Conservation (phyloP, 139 green algal species). For the Edaphochlamys debaryana region DNA sequence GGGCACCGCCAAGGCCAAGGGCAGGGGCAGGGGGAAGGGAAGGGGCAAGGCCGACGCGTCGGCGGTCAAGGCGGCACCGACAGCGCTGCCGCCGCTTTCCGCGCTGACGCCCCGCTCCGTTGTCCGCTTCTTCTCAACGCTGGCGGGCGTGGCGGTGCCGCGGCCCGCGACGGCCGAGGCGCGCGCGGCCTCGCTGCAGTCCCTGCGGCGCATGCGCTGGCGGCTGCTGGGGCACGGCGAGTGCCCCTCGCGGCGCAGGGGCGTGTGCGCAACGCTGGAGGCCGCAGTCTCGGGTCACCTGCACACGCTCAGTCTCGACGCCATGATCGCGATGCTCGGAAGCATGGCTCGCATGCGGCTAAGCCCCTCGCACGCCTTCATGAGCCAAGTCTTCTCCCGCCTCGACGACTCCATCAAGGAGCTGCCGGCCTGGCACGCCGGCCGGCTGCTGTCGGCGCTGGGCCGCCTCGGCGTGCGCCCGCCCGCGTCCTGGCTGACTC, state of each 20-base stretch:
- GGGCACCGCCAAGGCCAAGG: no score
- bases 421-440: conserved; percentile 3
- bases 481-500: not conserved
- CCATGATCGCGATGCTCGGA: conserved; percentile 2
- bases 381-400: not conserved
- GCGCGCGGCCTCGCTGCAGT: not conserved
- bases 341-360: conserved; percentile 4
- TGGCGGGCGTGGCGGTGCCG: not conserved
- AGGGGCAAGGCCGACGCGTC: not conserved
- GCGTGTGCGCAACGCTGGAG: not conserved
- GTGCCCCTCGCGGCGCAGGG: not conserved
- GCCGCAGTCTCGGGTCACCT: not conserved
- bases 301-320: not conserved
- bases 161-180: not conserved
- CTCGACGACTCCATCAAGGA: not conserved
- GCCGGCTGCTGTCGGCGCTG: not conserved
- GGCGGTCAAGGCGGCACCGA: not conserved
- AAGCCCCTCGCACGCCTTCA: not conserved
- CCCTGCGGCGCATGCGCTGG: not conserved
- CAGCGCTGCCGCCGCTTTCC: not conserved
- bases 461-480: not conserved
- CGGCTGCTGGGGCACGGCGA: not conserved
- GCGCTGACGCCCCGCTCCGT: not conserved
- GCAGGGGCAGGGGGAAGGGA: no score
- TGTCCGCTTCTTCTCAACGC: conserved; percentile 8